Base-by-base conservation (phyloP, 768 basidiomycete species). In the Galerina sulciceps region DNA sequence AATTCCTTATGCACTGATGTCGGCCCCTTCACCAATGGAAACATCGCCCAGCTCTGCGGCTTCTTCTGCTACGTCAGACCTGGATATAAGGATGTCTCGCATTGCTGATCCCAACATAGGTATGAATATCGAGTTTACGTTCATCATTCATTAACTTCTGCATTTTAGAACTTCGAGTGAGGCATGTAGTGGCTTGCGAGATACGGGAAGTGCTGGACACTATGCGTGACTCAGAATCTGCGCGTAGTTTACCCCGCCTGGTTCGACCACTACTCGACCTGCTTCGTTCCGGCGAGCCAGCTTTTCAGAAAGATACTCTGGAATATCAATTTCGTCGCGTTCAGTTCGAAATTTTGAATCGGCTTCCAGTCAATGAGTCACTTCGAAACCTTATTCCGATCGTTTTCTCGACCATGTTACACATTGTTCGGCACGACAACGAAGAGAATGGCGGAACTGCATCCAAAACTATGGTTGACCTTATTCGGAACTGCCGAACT, bases 371-470 rank as follows among this genome's bases (percentile, higher is more conserved):
- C 40, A 85, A 85, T 53, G 97, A 99, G 53, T 77, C 83, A n/a
- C 78, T 95, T 18, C 84, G 90, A 40, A 80, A 83, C 51, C 88
- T 91, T 61, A 81, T 86, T 15, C 75, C 81, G 13, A 70, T 81
- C 2, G 83, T 99, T 44, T 90, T 91, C 71, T 81, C 80, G 54
- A 88, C 93, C 52, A 87, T 97, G 86, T 81, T 98, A 37, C 82
- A 93, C 61, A 79, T 94, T 52, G 81, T 99, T 31, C 88, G 90
- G 22, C 78, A 85, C 63, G 97, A 99, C 77, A 98, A 97, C 70
- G 97, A 99, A 75, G 97, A 99, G 71, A 96, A 95, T 68, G 97
- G 93, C 2, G 82, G 90, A 34, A 82, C 88, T 2, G 91, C 90
- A 55, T 93, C 95, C 82, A 99, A 98, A 76, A 90, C 88, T 55